phyloP scores from a whole-genome alignment of 495 filamentous ascomycete species.

The Penicillium cosmopolitanum region DNA sequence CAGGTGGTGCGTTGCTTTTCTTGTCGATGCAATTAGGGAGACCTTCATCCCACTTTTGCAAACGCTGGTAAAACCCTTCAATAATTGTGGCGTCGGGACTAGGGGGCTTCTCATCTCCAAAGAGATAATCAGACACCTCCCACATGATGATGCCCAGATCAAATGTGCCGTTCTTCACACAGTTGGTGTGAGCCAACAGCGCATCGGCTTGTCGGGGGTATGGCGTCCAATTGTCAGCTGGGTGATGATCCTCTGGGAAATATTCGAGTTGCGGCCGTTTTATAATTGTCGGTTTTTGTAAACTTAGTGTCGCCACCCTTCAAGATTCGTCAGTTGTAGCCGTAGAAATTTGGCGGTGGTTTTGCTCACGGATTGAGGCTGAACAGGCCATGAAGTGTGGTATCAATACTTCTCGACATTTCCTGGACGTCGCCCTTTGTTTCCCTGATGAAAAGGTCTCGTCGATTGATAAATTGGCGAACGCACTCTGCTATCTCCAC shows the following conservation, averaged over 20 bases:
- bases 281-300: slow-evolving; percentile 16
- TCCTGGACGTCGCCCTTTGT: slow-evolving; percentile 8
- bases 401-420: slow-evolving; percentile 10
- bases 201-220: slow-evolving; percentile 18
- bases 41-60: background rate
- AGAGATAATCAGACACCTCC: slow-evolving; percentile 18
- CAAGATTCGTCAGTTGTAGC: background rate
- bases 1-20: slow-evolving; percentile 4
- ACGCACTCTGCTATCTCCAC: slow-evolving; percentile 11
- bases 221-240: slow-evolving; percentile 20
- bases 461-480: slow-evolving; percentile 7
- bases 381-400: slow-evolving; percentile 9
- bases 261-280: slow-evolving; percentile 9
- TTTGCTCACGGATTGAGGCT: slow-evolving; percentile 9
- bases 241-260: slow-evolving; percentile 16
- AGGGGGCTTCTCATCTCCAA: slow-evolving; percentile 14
- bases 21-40: slow-evolving; percentile 4
- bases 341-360: background rate
- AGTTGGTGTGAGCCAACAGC: slow-evolving; percentile 18
- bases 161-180: slow-evolving; percentile 10
- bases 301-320: slow-evolving; percentile 12
- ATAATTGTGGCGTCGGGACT: background rate
- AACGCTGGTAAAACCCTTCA: slow-evolving; percentile 9
- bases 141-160: slow-evolving; percentile 13
- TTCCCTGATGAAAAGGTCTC: slow-evolving; percentile 4